phyloP scores from a whole-genome alignment of 192 early-diverging fungal genomes.

The Glomus cerebriforme region DNA sequence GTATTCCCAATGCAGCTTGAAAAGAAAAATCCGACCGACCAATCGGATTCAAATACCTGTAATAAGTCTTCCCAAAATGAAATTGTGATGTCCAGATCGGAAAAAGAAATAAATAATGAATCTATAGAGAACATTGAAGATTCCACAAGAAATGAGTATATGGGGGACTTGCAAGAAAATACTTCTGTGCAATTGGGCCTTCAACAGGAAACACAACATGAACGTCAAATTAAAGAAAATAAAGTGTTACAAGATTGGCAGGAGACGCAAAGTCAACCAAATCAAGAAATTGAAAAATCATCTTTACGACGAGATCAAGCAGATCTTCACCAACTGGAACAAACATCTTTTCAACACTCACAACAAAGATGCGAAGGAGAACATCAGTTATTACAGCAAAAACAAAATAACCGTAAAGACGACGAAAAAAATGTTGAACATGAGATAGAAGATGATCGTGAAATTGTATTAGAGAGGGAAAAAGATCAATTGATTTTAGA shows the following conservation, averaged over 20 bases:
- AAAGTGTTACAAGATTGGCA: not conserved
- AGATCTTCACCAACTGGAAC: conserved; percentile 12
- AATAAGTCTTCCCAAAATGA: not conserved
- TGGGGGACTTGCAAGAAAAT: not conserved
- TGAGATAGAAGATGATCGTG: not conserved
- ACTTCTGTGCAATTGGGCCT: not conserved
- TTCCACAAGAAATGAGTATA: not conserved
- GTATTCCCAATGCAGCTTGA: conserved; percentile 20
- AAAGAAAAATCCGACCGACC: conserved; percentile 19
- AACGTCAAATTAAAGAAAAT: not conserved
- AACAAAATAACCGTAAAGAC: conserved; percentile 7
- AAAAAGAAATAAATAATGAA: conserved; percentile 1
- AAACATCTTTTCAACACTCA: not conserved
- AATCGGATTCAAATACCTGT: not conserved
- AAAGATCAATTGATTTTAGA: not conserved
- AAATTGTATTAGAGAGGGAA: not conserved
- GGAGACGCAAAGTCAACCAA: not conserved
- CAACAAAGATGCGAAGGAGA: conserved; percentile 8
- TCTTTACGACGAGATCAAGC: not conserved
- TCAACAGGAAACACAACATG: not conserved
- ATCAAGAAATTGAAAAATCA: not conserved
- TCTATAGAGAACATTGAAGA: not conserved
- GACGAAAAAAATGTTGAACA: not conserved
- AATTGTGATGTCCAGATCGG: not conserved
- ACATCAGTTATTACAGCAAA: not conserved